Evolutionary conservation across 352 stramenopile genomes (phyloP).

Genomic region (Globisporangium cederbergense): DNA sequence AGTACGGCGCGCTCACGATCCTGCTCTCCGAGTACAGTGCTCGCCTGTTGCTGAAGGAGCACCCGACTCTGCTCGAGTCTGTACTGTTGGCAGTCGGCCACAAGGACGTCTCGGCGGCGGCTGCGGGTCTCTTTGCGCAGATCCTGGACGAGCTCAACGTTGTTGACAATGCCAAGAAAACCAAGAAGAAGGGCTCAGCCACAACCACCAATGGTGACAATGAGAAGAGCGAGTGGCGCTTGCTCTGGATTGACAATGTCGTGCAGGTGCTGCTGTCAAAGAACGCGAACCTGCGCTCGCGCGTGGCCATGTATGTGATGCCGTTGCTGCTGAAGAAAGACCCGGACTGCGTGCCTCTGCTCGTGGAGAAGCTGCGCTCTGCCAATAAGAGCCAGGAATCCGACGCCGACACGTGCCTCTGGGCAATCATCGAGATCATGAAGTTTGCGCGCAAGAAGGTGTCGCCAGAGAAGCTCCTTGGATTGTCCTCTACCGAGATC

Average conservation of each 20-base stretch:
- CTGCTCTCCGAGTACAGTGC: conserved; percentile 47
- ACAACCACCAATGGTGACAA: conserved; percentile 3
- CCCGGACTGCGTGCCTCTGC: conserved; percentile 37
- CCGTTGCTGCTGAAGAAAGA: conserved; percentile 74
- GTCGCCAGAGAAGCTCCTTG: conserved; percentile 50
- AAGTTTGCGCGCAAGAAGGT: conserved; percentile 78
- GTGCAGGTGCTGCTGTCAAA: conserved; percentile 45
- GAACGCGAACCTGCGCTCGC: conserved; percentile 49
- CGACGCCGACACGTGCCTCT: conserved; percentile 46
- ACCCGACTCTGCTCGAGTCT: conserved; percentile 48
- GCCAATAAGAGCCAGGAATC: conserved; percentile 17
- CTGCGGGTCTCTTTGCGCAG: conserved; percentile 67
- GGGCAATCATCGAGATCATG: conserved; percentile 73
- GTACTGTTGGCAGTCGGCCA: conserved; percentile 62
- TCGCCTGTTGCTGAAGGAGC: conserved; percentile 36
- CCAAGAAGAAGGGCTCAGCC: conserved; percentile 10
- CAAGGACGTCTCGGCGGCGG: conserved; percentile 68
- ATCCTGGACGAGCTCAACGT: conserved; percentile 45
- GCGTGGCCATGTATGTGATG: conserved; percentile 73
- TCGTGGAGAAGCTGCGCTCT: conserved; percentile 49
- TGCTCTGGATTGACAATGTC: conserved; percentile 58
- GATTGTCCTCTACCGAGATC: conserved; percentile 51
- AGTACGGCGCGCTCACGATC: conserved; percentile 63
- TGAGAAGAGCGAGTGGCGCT: conserved; percentile 32
- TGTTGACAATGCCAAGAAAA: conserved; percentile 21